Evolutionary conservation across 202 grass and related monocot species (phyloP).

Genomic region (Brachypodium distachyon): DNA sequence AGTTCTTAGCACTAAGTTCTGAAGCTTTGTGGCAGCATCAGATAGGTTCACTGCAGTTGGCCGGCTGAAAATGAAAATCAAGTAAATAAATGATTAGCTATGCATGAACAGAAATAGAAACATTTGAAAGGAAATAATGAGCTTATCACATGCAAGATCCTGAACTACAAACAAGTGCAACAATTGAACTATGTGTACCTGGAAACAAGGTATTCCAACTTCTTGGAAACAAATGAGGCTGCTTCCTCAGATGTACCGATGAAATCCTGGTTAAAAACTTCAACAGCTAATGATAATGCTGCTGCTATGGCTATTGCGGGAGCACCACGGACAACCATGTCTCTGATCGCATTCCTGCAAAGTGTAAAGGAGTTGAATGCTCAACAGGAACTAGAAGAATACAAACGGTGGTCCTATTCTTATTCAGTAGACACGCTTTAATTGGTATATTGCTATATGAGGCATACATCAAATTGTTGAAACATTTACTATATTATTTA

Average conservation of each 20-base stretch:
- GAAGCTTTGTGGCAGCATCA: slow-evolving; percentile 81
- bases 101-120: neutral
- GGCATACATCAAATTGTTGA: neutral
- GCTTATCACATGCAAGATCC: neutral
- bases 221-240: slow-evolving; percentile 58
- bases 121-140: neutral
- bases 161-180: neutral
- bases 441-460: neutral
- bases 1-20: slow-evolving; percentile 50
- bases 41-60: slow-evolving; percentile 94
- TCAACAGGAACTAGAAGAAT: neutral
- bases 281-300: slow-evolving; percentile 61
- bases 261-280: slow-evolving; percentile 59
- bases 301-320: slow-evolving; percentile 93
- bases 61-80: slow-evolving; percentile 36
- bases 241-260: slow-evolving; percentile 49
- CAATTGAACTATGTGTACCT: slow-evolving; percentile 49
- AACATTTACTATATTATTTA: neutral
- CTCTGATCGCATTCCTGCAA: slow-evolving; percentile 75
- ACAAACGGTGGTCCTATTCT: neutral
- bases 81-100: slow-evolving; percentile 11
- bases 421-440: neutral
- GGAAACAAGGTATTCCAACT: slow-evolving; percentile 95
- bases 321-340: slow-evolving; percentile 93
- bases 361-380: neutral